Conservation (phyloP, 163 green algal species). For the Prototheca stagnorum region DNA sequence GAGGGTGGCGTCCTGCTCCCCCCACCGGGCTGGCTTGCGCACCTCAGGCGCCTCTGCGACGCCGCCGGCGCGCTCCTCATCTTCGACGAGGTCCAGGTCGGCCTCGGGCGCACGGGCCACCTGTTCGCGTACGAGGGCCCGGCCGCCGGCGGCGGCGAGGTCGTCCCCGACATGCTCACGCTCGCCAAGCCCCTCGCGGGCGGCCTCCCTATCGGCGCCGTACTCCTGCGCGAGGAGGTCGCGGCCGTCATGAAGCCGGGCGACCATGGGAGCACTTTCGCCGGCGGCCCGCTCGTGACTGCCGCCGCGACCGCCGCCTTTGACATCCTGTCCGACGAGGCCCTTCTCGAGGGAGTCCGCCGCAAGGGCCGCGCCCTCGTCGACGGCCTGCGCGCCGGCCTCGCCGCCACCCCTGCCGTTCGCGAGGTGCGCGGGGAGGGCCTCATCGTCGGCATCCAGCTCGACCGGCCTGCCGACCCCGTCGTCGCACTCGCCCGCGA, state of each 20-base stretch:
- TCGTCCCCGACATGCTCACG: constrained; percentile 91
- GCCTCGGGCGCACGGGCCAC: constrained; percentile 65
- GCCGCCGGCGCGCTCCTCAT: constrained; percentile 79
- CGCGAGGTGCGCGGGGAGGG: constrained; percentile 78
- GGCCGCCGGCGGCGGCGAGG: too few species aligned
- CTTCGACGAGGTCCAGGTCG: constrained; percentile 83
- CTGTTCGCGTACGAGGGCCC: constrained; percentile 88
- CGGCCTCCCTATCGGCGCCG: constrained; percentile 83
- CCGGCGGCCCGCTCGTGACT: constrained; percentile 87
- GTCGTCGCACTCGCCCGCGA: constrained; percentile 51
- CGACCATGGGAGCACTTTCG: constrained; percentile 96
- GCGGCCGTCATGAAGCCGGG: constrained; percentile 79
- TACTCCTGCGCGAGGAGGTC: constrained; percentile 79
- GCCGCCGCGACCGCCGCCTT: constrained; percentile 65
- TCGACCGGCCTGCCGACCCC: constrained; percentile 56
- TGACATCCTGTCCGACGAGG: constrained; percentile 64
- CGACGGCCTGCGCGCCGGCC: constrained; percentile 20
- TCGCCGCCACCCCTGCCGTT: constrained; percentile 41
- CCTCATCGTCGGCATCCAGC: constrained; percentile 83
- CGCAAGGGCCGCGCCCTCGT: constrained; percentile 65
- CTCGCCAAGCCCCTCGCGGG: constrained; percentile 90
- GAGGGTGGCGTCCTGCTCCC: constrained; percentile 43
- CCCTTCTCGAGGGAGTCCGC: constrained; percentile 63
- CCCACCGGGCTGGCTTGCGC: constrained; percentile 53
- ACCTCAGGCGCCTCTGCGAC: constrained; percentile 76